phyloP scores from a whole-genome alignment of 208 protist genomes.

The Leishmania turanica region DNA sequence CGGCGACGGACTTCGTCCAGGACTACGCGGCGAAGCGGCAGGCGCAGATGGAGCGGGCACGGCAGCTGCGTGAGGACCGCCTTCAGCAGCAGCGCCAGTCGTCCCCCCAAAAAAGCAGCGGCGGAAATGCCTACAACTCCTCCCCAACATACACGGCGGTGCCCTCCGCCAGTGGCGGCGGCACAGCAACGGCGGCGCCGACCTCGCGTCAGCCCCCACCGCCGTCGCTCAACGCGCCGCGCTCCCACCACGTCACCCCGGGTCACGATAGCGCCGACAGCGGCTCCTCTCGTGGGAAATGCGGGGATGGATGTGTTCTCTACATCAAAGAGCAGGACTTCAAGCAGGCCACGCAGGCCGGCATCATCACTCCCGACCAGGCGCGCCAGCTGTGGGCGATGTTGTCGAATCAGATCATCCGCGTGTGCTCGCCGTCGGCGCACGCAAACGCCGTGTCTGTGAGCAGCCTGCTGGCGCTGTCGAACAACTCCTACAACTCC shows the following conservation, averaged over 20 bases:
- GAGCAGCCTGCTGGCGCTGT: conserved; percentile 51
- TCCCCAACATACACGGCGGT: conserved; percentile 11
- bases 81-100: conserved; percentile 28
- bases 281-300: not conserved
- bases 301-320: conserved; percentile 31
- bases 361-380: conserved; percentile 87
- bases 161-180: conserved; percentile 6
- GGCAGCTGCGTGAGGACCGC: conserved; percentile 74
- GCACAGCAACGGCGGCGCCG: not conserved
- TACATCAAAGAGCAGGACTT: conserved; percentile 79
- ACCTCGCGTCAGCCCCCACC: not conserved
- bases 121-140: conserved; percentile 10
- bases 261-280: not conserved
- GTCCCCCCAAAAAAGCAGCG: not conserved
- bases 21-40: conserved; percentile 89
- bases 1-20: conserved; percentile 79
- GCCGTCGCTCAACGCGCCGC: conserved; percentile 16
- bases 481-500: conserved; percentile 20
- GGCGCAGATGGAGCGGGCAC: conserved; percentile 80
- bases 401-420: conserved; percentile 80
- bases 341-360: conserved; percentile 62
- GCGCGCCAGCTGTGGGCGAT: conserved; percentile 87
- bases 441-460: conserved; percentile 34
- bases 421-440: conserved; percentile 37
- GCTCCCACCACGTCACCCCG: conserved; percentile 7